phyloP scores from a whole-genome alignment of 2,329 filamentous ascomycete species.

The Colletotrichum simmondsii region DNA sequence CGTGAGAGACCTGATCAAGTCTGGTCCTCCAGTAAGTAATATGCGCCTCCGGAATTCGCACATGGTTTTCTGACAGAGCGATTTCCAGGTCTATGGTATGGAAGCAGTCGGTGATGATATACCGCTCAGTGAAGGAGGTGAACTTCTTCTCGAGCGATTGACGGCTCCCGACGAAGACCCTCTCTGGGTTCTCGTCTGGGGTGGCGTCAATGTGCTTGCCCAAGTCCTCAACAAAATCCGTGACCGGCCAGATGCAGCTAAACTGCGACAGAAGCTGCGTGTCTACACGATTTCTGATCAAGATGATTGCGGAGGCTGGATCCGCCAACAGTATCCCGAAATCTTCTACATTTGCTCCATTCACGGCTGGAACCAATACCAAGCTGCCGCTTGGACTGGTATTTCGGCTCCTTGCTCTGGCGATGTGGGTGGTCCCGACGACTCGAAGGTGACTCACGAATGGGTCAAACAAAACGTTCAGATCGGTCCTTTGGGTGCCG shows the following conservation, averaged over 20 bases:
- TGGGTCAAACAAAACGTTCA: conserved; percentile 67
- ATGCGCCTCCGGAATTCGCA: neutral
- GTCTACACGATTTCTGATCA: conserved; percentile 70
- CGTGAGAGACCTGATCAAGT: conserved; percentile 46
- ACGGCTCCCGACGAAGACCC: conserved; percentile 45
- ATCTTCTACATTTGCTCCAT: conserved; percentile 66
- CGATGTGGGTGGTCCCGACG: conserved; percentile 57
- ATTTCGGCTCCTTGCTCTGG: conserved; percentile 57
- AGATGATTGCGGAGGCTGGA: conserved; percentile 67
- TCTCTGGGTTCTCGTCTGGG: conserved; percentile 65
- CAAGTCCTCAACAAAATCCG: conserved; percentile 55
- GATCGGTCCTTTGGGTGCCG: conserved; percentile 53
- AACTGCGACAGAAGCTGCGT: conserved; percentile 54
- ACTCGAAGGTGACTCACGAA: conserved; percentile 55
- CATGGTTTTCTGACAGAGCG: neutral
- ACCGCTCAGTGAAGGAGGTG: conserved; percentile 49
- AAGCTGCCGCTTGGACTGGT: conserved; percentile 64
- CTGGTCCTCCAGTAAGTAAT: conserved; percentile 46
- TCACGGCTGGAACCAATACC: conserved; percentile 67
- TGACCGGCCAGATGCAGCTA: conserved; percentile 44
- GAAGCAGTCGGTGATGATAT: conserved; percentile 44
- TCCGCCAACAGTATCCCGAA: conserved; percentile 63
- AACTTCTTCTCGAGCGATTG: conserved; percentile 51
- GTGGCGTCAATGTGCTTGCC: conserved; percentile 63
- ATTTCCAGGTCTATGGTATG: conserved; percentile 44